Evolutionary conservation across 768 basidiomycete species (phyloP).

Genomic region (Suillus subalutaceus): DNA sequence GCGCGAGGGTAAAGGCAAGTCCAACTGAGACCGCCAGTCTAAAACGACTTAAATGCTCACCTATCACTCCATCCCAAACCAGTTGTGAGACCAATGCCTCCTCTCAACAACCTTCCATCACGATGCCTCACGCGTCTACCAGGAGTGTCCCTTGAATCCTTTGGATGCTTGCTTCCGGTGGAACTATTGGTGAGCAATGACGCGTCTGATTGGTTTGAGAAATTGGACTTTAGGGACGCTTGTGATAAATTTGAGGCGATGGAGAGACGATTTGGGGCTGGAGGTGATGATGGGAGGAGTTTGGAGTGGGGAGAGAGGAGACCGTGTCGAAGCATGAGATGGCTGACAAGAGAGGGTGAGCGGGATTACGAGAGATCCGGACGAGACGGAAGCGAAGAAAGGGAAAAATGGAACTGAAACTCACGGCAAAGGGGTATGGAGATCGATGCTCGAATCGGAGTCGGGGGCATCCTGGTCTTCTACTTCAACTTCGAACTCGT

Average conservation of each 20-base stretch:
- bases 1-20: not conserved
- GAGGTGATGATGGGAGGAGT: conserved; percentile 42
- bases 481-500: conserved; percentile 11
- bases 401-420: conserved; percentile 28
- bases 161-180: conserved; percentile 35
- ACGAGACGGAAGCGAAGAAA: not conserved
- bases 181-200: conserved; percentile 23
- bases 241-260: conserved; percentile 27
- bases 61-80: conserved; percentile 79
- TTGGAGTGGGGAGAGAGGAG: conserved; percentile 69
- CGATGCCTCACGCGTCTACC: conserved; percentile 61
- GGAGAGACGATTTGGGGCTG: conserved; percentile 26
- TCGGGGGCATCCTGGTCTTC: conserved; percentile 41
- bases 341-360: conserved; percentile 36
- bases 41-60: conserved; percentile 34
- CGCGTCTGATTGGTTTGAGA: conserved; percentile 15
- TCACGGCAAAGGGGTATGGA: conserved; percentile 71
- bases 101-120: conserved; percentile 57
- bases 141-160: conserved; percentile 61
- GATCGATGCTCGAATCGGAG: conserved; percentile 67
- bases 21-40: not conserved
- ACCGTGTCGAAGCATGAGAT: conserved; percentile 68
- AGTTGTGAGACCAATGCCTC: conserved; percentile 71
- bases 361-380: not conserved
- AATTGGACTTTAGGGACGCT: conserved; percentile 29